phyloP scores from a whole-genome alignment of 352 stramenopile species.

The Phytophthora tentaculata region DNA sequence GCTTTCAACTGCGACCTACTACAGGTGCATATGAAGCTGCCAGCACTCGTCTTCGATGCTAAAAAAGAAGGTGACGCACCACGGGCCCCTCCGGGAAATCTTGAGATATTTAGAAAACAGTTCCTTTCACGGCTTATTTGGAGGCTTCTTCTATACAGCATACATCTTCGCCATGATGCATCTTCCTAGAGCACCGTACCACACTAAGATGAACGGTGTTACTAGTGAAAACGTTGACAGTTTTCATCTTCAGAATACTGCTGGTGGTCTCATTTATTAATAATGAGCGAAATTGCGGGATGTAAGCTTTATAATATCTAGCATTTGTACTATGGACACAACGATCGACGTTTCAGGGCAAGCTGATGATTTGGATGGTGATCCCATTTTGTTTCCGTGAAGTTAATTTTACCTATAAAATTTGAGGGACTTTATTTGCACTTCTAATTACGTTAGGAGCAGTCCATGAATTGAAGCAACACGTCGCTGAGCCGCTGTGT shows the following conservation, averaged over 20 bases:
- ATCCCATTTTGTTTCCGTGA: conserved; percentile 13
- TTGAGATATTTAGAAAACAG: too few species aligned
- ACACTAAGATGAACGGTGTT: conserved; percentile 14
- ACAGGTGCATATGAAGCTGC: too few species aligned
- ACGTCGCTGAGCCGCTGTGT: too few species aligned
- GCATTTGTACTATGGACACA: conserved; percentile 47
- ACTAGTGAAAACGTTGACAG: conserved; percentile 2
- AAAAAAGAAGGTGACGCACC: too few species aligned
- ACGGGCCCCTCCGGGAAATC: too few species aligned
- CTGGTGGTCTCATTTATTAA: conserved; percentile 28
- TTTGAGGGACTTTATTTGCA: background rate
- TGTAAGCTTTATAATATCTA: conserved; percentile 32
- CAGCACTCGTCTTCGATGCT: too few species aligned
- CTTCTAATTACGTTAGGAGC: background rate
- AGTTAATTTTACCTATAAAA: conserved; percentile 4
- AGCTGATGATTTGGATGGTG: conserved; percentile 46
- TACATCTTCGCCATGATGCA: conserved; percentile 32
- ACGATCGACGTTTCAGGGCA: conserved; percentile 34
- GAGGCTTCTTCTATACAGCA: conserved; percentile 35
- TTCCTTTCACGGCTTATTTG: conserved; percentile 44
- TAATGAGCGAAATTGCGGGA: conserved; percentile 1
- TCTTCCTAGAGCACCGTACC: conserved; percentile 31
- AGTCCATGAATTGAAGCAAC: too few species aligned
- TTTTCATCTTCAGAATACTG: conserved; percentile 21
- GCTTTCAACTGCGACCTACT: background rate